Conservation (phyloP, 768 basidiomycete species). For the Chlorophyllum brunneum region DNA sequence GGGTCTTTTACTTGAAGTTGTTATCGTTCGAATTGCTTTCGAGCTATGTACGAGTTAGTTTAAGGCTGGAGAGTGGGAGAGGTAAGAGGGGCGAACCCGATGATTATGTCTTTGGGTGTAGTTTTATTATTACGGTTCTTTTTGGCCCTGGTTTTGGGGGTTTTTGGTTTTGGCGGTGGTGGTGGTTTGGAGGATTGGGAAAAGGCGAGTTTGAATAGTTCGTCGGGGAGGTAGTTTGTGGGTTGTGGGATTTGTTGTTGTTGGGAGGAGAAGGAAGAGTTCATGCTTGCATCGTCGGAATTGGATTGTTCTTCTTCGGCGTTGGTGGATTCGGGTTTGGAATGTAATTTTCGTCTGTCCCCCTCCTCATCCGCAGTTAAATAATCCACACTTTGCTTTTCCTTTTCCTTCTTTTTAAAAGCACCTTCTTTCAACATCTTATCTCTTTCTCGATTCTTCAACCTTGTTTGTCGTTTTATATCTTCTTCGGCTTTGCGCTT, state of each 20-base stretch:
- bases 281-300: no score
- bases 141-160: conserved; percentile 19
- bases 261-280: no score
- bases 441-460: not conserved
- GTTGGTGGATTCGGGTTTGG: conserved; percentile 19
- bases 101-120: conserved; percentile 43
- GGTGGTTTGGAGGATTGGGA: not conserved
- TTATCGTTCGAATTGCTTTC: conserved; percentile 49
- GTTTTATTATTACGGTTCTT: conserved; percentile 28
- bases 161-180: conserved; percentile 25
- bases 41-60: conserved; percentile 32
- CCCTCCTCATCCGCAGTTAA: not conserved
- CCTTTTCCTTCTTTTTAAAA: not conserved
- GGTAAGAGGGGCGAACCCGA: conserved; percentile 43
- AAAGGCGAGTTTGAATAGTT: conserved; percentile 59
- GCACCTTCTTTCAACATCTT: not conserved
- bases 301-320: not conserved
- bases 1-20: conserved; percentile 18
- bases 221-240: conserved; percentile 57
- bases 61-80: not conserved
- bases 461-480: not conserved
- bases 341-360: conserved; percentile 18
- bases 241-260: no score
- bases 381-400: not conserved
- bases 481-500: not conserved